Percentiles rank a stretch among this genome's conserved stretches.
Evolutionary conservation across 2,329 filamentous ascomycete species (phyloP).

Genomic region (Scedosporium dehoogii): DNA sequence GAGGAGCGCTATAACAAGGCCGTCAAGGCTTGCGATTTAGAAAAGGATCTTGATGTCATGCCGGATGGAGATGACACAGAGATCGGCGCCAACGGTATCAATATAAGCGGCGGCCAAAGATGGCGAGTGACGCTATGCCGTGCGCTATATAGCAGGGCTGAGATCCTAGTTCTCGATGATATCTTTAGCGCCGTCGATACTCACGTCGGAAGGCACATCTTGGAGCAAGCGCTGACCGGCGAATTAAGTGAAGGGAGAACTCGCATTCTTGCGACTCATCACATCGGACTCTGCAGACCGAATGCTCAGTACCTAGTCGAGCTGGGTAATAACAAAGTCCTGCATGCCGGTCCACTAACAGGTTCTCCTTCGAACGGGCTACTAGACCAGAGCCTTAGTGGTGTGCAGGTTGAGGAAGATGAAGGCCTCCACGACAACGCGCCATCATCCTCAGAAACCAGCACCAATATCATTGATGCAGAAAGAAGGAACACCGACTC

Average conservation of each 20-base stretch:
- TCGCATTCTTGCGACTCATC: not conserved
- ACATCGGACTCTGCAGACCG: not conserved
- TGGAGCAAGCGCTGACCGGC: not conserved
- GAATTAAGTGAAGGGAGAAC: not conserved
- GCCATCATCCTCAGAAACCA: no score
- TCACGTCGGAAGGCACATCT: slow-evolving; percentile 32
- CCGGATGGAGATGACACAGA: slow-evolving; percentile 68
- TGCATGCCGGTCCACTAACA: no score
- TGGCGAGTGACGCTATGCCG: slow-evolving; percentile 12
- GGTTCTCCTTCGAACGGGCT: no score
- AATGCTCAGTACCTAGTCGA: not conserved
- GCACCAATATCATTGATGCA: no score
- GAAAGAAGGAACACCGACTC: no score
- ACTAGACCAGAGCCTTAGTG: no score
- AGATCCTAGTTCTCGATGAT: slow-evolving; percentile 55
- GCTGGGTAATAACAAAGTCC: slow-evolving; percentile 27
- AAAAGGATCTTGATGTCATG: slow-evolving; percentile 58
- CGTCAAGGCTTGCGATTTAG: slow-evolving; percentile 60
- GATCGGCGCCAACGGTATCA: slow-evolving; percentile 21
- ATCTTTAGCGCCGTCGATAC: slow-evolving; percentile 78
- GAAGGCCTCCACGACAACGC: no score
- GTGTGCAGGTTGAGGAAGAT: no score
- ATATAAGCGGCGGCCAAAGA: slow-evolving; percentile 12
- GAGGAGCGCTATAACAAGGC: slow-evolving; percentile 60
- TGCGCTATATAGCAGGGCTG: slow-evolving; percentile 14